Conservation (phyloP, 139 green algal species). For the Micractinium conductrix region DNA sequence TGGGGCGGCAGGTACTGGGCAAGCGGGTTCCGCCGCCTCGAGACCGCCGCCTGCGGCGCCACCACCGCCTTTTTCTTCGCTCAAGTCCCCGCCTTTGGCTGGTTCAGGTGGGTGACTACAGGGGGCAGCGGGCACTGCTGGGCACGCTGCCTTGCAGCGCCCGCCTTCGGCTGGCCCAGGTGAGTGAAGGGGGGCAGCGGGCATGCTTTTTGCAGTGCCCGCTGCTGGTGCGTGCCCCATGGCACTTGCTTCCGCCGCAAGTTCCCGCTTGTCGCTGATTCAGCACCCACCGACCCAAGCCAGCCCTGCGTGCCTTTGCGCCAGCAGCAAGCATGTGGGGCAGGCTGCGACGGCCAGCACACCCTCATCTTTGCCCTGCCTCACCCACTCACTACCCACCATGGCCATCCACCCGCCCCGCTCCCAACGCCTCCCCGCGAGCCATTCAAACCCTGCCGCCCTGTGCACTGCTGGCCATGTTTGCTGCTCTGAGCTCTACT, state of each 20-base stretch:
- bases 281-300: not conserved
- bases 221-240: no score
- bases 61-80: constrained; percentile 16
- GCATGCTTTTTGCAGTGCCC: no score
- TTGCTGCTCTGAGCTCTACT: not conserved
- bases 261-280: not conserved
- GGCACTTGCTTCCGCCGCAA: no score
- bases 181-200: no score
- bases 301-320: not conserved
- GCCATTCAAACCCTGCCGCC: not conserved
- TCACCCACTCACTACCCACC: not conserved
- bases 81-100: not conserved
- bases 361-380: not conserved
- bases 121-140: no score
- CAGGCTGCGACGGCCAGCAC: no score
- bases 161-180: no score
- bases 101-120: constrained; percentile 15
- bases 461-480: not conserved
- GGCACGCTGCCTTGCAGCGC: no score
- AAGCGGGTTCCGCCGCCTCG: not conserved
- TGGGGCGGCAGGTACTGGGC: constrained; percentile 2
- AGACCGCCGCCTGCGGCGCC: not conserved
- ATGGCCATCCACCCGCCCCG: not conserved
- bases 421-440: no score
- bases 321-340: not conserved